phyloP scores from a whole-genome alignment of 495 filamentous ascomycete species.

The Cercophora samala region DNA sequence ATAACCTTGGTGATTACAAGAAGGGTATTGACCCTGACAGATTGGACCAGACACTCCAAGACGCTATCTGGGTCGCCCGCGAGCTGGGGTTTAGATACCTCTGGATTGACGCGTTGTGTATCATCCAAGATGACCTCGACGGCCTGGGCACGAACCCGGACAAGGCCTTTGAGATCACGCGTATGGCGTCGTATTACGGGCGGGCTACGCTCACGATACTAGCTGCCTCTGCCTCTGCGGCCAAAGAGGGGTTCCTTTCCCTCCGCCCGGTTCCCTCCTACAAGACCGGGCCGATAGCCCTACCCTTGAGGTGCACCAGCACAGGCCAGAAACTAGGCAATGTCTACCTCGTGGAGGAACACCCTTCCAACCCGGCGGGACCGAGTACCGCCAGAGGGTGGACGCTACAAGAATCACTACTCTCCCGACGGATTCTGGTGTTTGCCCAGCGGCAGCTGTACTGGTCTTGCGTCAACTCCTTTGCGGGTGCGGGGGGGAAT shows the following conservation, averaged over 20 bases:
- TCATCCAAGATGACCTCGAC: constrained; percentile 21
- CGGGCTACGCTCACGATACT: constrained; percentile 11
- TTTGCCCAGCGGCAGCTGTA: background rate
- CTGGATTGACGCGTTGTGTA: constrained; percentile 32
- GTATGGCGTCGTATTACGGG: constrained; percentile 18
- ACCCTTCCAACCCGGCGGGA: background rate
- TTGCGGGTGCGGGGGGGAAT: background rate
- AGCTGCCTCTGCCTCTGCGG: constrained; percentile 5
- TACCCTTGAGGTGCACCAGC: too few species aligned
- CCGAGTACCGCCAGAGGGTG: constrained; percentile 10
- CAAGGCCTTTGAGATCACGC: constrained; percentile 12
- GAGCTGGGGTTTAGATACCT: constrained; percentile 25
- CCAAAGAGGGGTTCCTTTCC: constrained; percentile 9
- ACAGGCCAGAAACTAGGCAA: too few species aligned
- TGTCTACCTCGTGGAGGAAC: constrained; percentile 7
- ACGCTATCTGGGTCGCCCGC: constrained; percentile 26
- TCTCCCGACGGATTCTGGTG: background rate
- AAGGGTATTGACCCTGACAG: background rate
- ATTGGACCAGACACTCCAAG: constrained; percentile 19
- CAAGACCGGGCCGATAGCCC: background rate
- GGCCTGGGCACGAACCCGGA: background rate
- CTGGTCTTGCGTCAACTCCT: background rate
- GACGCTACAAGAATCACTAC: constrained; percentile 1
- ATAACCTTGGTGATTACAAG: background rate
- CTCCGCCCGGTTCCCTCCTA: background rate